These are phyloP conservation scores for Tricladium varicosporioides DNA, from an alignment of 2,329 filamentous ascomycete species.

Conservation along the genomic window DNA sequence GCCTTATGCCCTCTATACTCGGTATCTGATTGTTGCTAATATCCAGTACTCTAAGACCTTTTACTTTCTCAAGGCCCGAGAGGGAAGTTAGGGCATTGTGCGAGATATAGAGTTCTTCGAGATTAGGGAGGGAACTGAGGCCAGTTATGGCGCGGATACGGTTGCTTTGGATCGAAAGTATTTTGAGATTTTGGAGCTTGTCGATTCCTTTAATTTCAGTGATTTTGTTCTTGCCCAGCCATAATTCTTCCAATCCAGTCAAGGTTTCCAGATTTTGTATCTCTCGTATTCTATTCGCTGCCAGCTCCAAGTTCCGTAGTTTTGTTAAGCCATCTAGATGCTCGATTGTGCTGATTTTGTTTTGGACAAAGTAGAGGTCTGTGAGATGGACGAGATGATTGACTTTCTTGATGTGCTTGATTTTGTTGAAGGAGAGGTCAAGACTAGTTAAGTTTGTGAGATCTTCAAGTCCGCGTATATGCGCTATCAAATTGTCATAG, in stretches of 20 bases:
- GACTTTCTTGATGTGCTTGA: slow-evolving; percentile 95
- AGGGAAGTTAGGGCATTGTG: slow-evolving; percentile 86
- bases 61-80: slow-evolving; percentile 64
- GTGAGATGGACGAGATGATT: slow-evolving; percentile 72
- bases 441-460: slow-evolving; percentile 74
- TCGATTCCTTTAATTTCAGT: slow-evolving; percentile 74
- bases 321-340: slow-evolving; percentile 72
- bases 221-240: slow-evolving; percentile 97
- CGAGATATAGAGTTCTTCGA: slow-evolving; percentile 94
- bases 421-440: slow-evolving; percentile 97
- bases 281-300: slow-evolving; percentile 86
- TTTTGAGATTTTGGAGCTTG: slow-evolving; percentile 74
- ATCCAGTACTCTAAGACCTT: slow-evolving; percentile 73
- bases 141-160: slow-evolving; percentile 77
- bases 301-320: slow-evolving; percentile 82
- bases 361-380: slow-evolving; percentile 90
- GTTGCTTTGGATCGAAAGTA: slow-evolving; percentile 94
- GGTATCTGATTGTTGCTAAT: slow-evolving; percentile 84
- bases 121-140: slow-evolving; percentile 67
- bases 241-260: slow-evolving; percentile 78
- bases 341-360: slow-evolving; percentile 88
- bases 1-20: slow-evolving; percentile 69
- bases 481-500: slow-evolving; percentile 92
- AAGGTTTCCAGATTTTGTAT: slow-evolving; percentile 82
- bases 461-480: slow-evolving; percentile 79